Evolutionary conservation across 441 rosid species (phyloP), one percentile per base, ranked within the genome.

Genomic region (Gossypium gossypioides): DNA sequence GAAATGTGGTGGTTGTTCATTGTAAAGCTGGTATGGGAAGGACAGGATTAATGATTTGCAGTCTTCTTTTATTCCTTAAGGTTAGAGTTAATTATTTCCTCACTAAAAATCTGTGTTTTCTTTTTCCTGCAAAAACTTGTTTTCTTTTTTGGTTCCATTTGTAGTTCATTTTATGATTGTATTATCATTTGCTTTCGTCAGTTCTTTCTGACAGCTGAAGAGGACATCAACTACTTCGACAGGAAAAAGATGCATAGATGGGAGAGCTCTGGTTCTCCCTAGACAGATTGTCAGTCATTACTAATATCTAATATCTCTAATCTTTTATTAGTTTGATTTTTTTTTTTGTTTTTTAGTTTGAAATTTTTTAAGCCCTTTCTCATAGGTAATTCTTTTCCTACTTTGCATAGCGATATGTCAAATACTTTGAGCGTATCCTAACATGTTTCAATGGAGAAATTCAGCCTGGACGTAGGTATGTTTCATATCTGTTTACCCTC

Each of bases 11-110:
- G 75, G 97, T 87, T 24, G 91, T 92, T 80, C 97, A 89, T 74
- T 92, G 95, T 75, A 92, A 92, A 77, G 96, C 96, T 40, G 96
- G 95, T 22, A 86, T 92, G 93, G 96, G 83, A 64, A 87, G 97
- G 81, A 92, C 96, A 13, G 97, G 97, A 32, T 67, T 92, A 72
- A 90, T 92, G 96, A 88, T 88, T 59, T 87, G 93, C 71, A 81
- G 95, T 80, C 95, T 92, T 78, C 96, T 92, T 72, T 79, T 90
- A 55, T 88, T 68, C 81, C 85, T 92, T 60, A 90, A 92, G 95
- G 97, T 92, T 67, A 75, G 72, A 46, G 51, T 16, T 56, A 9
- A 4, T 72, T 29, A 52, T 59, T 27, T n/a, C 44, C 58, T 18
- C 67, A 12, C 19, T 24, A 64, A 21, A 40, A 50, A 27, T 27